These are phyloP conservation scores for Lipomyces chichibuensis DNA, from an alignment of 805 yeast genomes.

Conservation along the genomic window DNA sequence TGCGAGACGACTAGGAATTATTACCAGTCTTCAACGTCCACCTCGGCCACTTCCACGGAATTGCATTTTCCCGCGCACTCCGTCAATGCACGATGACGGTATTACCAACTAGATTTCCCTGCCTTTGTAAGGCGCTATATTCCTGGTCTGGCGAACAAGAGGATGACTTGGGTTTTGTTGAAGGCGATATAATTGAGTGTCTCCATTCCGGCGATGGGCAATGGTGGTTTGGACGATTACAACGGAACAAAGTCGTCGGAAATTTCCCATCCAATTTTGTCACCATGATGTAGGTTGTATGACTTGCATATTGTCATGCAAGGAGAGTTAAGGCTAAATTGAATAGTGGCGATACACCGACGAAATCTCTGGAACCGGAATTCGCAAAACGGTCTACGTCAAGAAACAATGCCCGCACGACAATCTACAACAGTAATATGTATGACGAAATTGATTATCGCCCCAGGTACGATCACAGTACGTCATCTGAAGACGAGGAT, in stretches of 20 bases:
- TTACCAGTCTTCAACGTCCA: neutral
- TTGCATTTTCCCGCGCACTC: neutral
- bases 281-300: slow-evolving; percentile 50
- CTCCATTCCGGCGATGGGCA: slow-evolving; percentile 78
- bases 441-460: neutral
- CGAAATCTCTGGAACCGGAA: neutral
- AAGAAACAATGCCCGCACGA: neutral
- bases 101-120: slow-evolving; percentile 52
- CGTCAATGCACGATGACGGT: slow-evolving; percentile 1
- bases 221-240: slow-evolving; percentile 86
- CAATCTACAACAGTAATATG: neutral
- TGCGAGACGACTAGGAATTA: neutral
- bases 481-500: neutral
- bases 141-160: slow-evolving; percentile 94
- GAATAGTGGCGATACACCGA: neutral
- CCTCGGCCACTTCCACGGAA: neutral
- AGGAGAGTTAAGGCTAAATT: neutral
- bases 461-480: neutral
- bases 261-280: slow-evolving; percentile 88
- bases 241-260: slow-evolving; percentile 81
- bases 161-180: slow-evolving; percentile 84
- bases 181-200: slow-evolving; percentile 90
- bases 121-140: slow-evolving; percentile 76
- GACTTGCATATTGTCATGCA: neutral
- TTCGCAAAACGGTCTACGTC: neutral